Evolutionary conservation across 2,329 filamentous ascomycete genomes (phyloP), one percentile per base, ranked within the genome.

Genomic region (Penicillium sp.): DNA sequence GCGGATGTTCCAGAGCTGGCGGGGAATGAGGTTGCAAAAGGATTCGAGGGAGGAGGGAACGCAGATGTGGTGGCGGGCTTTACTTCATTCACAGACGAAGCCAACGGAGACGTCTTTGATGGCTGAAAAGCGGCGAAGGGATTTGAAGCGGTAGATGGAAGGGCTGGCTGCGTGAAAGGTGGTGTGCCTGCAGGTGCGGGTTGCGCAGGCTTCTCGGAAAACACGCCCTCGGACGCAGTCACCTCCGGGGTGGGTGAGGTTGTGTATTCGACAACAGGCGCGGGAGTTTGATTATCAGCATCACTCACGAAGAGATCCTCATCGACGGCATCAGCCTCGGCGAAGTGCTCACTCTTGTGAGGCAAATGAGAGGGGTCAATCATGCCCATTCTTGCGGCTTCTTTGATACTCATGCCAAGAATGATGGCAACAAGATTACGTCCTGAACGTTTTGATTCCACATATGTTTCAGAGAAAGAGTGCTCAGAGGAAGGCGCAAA

Each of bases 371-470:
- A 64, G 8, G 68, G 67, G n/a, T 77, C 72, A 35, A 83, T 66
- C 68, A 80, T 72, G 8, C 76, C 77, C 37, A 73, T 64, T 13
- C 63, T 67, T 35, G 70, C 72, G 14, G 82, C 79, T 57, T 78
- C 72, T 37, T 69, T 68, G 38, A 83, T 74, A 37, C 68, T 76
- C 62, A 82, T 68, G 12, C 81, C 81, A 58, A 78, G 74, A 45
- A 84, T 77, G 25, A 85, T 67, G 8, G 81, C 77, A 18, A 77
- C 75, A n/a, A 82, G 64, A 2, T 72, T 76, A 56, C 82, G 75
- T 18, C 75, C 74, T 47, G 74, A 71, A 33, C 81, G 75, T 64
- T 86, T 86, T 22, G 68, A 67, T 61, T 85, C 82, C 13, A 85
- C 82, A 42, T 79, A 70, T 4, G 57, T 68, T 16, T 75, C 65